These are phyloP conservation scores for Ambrosia trifida DNA, from an alignment of 129 eudicot species.

Conservation along the genomic window DNA sequence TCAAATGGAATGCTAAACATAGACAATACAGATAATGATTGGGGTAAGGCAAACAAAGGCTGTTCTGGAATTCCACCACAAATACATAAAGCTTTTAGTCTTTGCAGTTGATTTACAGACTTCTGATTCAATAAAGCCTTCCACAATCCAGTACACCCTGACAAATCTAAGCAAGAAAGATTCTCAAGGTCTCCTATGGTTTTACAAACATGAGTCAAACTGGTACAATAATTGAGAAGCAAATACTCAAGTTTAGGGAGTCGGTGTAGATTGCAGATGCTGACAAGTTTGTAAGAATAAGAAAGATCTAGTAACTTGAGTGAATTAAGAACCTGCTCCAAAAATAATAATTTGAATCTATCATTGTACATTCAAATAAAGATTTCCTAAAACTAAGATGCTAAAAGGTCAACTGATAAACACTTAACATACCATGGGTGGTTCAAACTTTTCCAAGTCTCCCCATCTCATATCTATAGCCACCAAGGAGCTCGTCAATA, in stretches of 20 bases:
- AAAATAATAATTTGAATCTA: neutral
- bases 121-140: neutral
- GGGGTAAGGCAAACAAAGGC: neutral
- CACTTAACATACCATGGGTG: conserved; percentile 17
- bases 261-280: conserved; percentile 4
- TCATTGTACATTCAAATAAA: neutral
- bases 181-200: too few species aligned
- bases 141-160: conserved; percentile 10
- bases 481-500: too few species aligned
- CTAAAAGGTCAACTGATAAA: neutral
- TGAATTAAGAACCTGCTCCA: conserved; percentile 27
- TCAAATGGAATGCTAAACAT: neutral
- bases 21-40: neutral
- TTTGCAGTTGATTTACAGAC: too few species aligned
- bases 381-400: too few species aligned
- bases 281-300: conserved; percentile 8
- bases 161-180: conserved; percentile 4
- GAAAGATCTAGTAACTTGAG: conserved; percentile 36
- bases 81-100: too few species aligned
- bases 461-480: conserved; percentile 7
- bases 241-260: conserved; percentile 31
- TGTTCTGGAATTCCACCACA: too few species aligned
- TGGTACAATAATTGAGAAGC: neutral
- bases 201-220: conserved; percentile 22
- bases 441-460: conserved; percentile 22